Base-by-base conservation (phyloP, 345 rosid genomes). In the Theobroma cacao region DNA sequence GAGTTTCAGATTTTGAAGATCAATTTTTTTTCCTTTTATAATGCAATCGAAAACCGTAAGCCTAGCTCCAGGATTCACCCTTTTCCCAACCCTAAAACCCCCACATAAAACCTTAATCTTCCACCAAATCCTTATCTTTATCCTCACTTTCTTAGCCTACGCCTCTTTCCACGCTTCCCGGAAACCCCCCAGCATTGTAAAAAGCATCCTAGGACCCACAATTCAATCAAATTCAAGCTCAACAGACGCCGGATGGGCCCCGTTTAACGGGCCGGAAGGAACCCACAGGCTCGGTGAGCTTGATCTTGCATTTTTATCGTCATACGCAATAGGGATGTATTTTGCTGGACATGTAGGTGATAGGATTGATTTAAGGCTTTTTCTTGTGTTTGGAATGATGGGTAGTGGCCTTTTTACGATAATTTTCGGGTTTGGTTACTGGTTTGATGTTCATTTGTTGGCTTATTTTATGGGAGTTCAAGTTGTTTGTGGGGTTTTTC, bases 111-210 rank as follows among this genome's bases (percentile, higher is more conserved):
- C 91, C 89, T 84, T 91, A 40, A 34, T 79, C 75, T 95, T 93
- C 84, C 94, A 95, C 82, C 90, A 87, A 85, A 76, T 86, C 78
- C 30, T 80, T 15, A 85, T 89, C 72, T 85, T 93, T 5, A 30
- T 86, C 79, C 77, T 95, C 77, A 93, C 99, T 0, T 93, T 93
- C 81, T 75, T 93, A 38, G 96, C 97, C 26, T 92, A 95, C 45
- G 97, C 98, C 40, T 92, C 98, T 13, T 95, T 95, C 77, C 98
- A 95, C 69, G 99, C 98, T 62, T 95, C 99, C 13, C 88, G 97
- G n/a, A 95, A 95, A 78, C 97, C 98, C 34, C 96, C 93, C 1
- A 95, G 98, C 87, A 93, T 95, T 31, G 98, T 93, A 73, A 95
- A 95, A 82, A 93, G 97, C 80, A 90, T 92, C 8, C 91, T 95